Base-by-base conservation (phyloP, 768 basidiomycete genomes). In the Boletus pseudo-olivaceus region DNA sequence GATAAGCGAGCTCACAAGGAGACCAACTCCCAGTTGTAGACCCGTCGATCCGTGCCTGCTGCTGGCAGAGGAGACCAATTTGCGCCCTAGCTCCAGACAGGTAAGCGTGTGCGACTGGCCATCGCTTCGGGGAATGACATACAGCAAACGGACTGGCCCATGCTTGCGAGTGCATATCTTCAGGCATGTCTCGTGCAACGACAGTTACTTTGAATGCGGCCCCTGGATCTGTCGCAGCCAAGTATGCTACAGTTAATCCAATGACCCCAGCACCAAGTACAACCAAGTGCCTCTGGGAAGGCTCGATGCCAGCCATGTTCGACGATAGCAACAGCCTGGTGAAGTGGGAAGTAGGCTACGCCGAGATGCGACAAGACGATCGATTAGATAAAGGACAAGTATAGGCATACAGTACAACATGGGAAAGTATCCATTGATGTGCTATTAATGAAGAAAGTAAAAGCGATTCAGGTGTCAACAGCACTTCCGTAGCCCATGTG, bases 141-240 rank as follows among this genome's bases (percentile, higher is more conserved):
- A 78, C 78, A 54, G 80, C 78, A 66, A 79, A 80, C n/a, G 80
- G 80, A 50, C 76, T 79, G 9, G 78, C 71, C 67, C 76, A 80
- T 5, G 70, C 75, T 48, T 77, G 76, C 4, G 77, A 79, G 42
- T 68, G 68, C 59, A 63, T 66, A 41, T 70, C 66, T 42, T 68
- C 58, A 2, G 72, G 71, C 67, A 75, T 73, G 51, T 75, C 73
- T 50, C 72, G 63, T 44, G 73, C 73, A 5, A 75, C 58, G 40
- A 74, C 56, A 0, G 68, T 70, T 6, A 72, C 38, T 15, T 20
- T 56, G 51, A 66, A 62, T 4, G 55, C 2, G n/a, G 40, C 47
- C 38, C 55, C 47, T 37, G 56, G 53, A 37, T 68, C 65, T 47
- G 60, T 64, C 7, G 65, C 52, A 23, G 69, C 68, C 34, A 63